phyloP scores from a whole-genome alignment of 768 basidiomycete genomes.

The Paxillus involutus region DNA sequence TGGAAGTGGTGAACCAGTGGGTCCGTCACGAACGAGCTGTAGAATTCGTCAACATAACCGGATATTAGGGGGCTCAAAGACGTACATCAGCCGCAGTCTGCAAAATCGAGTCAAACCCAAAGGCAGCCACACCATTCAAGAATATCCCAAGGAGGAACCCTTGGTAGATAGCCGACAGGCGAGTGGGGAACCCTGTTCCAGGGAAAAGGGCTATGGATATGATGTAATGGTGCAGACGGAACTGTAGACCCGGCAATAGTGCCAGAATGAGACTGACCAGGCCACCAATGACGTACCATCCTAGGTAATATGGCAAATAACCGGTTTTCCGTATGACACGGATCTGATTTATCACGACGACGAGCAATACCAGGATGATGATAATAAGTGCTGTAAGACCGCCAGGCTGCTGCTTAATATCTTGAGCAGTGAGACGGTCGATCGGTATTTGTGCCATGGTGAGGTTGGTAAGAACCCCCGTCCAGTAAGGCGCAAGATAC shows the following conservation, averaged over 20 bases:
- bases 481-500: conserved; percentile 80
- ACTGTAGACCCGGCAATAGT: conserved; percentile 62
- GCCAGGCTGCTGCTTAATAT: conserved; percentile 63
- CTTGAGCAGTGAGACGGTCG: conserved; percentile 67
- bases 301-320: conserved; percentile 74
- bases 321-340: conserved; percentile 85
- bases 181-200: conserved; percentile 78
- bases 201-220: conserved; percentile 73
- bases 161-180: conserved; percentile 77
- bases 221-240: conserved; percentile 84
- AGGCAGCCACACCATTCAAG: conserved; percentile 75
- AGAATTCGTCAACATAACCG: conserved; percentile 1
- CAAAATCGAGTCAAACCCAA: conserved; percentile 77
- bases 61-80: conserved; percentile 2
- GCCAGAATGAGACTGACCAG: conserved; percentile 65
- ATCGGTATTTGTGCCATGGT: conserved; percentile 75
- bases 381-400: conserved; percentile 69
- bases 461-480: conserved; percentile 72
- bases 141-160: conserved; percentile 83
- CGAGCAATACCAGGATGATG: conserved; percentile 58
- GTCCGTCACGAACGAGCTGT: conserved; percentile 72
- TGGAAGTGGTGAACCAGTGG: conserved; percentile 68
- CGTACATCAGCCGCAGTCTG: conserved; percentile 71
- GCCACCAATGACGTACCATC: conserved; percentile 72
- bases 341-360: conserved; percentile 70